These are phyloP conservation scores for Tephrocybe sp. DNA, from an alignment of 768 basidiomycete genomes.

Conservation along the genomic window DNA sequence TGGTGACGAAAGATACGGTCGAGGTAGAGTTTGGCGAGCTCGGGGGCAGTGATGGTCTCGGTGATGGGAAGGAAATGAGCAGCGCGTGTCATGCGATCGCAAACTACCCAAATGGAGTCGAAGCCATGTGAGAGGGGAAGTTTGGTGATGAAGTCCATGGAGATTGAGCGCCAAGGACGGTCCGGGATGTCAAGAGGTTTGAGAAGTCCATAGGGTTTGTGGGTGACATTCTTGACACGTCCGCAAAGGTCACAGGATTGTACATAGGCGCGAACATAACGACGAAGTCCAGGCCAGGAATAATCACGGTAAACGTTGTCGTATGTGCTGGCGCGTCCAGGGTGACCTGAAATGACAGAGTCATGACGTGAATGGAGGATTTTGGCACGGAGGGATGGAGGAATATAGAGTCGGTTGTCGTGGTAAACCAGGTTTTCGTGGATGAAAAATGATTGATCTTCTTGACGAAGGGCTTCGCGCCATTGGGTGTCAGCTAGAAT, in stretches of 20 bases:
- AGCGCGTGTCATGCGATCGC: slow-evolving; percentile 38
- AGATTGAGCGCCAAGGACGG: slow-evolving; percentile 34
- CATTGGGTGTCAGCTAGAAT: slow-evolving; percentile 20
- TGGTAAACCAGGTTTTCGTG: slow-evolving; percentile 17
- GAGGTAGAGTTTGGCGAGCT: slow-evolving; percentile 34
- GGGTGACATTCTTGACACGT: slow-evolving; percentile 29
- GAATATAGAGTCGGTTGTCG: neutral
- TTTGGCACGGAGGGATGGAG: slow-evolving; percentile 5
- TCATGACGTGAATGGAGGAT: slow-evolving; percentile 30
- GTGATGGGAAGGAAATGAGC: slow-evolving; percentile 39
- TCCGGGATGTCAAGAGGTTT: slow-evolving; percentile 33
- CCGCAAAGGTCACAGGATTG: slow-evolving; percentile 32
- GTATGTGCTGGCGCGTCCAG: slow-evolving; percentile 31
- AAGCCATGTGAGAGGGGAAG: slow-evolving; percentile 36
- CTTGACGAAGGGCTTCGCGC: slow-evolving; percentile 20
- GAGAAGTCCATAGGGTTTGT: slow-evolving; percentile 34
- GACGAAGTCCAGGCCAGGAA: slow-evolving; percentile 35
- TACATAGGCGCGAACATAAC: slow-evolving; percentile 22
- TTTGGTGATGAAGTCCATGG: slow-evolving; percentile 41
- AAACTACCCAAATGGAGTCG: slow-evolving; percentile 35
- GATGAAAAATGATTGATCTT: slow-evolving; percentile 13
- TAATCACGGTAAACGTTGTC: slow-evolving; percentile 33
- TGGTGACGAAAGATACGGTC: slow-evolving; percentile 32
- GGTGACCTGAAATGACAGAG: slow-evolving; percentile 11
- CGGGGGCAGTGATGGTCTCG: slow-evolving; percentile 25